Conservation (phyloP, 768 basidiomycete genomes). For the Boletellus ananas region DNA sequence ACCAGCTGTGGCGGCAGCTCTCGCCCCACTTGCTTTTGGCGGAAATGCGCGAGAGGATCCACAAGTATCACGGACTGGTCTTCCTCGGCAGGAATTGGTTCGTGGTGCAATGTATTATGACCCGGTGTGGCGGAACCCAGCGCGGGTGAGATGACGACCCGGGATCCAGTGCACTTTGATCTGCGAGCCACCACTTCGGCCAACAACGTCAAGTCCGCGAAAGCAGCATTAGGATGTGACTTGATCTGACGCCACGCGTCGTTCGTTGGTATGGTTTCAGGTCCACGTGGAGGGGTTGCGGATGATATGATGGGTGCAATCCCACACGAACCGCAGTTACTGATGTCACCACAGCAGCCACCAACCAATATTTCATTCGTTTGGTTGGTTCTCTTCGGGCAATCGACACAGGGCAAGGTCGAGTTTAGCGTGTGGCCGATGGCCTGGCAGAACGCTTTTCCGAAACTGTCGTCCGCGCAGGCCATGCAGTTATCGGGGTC, state of each 20-base stretch:
- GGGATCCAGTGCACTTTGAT: conserved; percentile 72
- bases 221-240: conserved; percentile 83
- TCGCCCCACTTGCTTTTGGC: conserved; percentile 39
- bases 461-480: conserved; percentile 82
- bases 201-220: conserved; percentile 76
- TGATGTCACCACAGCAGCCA: conserved; percentile 38
- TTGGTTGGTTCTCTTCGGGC: conserved; percentile 40
- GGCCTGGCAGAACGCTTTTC: conserved; percentile 82
- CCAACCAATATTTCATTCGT: conserved; percentile 25
- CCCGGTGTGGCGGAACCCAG: conserved; percentile 49
- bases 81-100: conserved; percentile 13
- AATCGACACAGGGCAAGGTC: conserved; percentile 51
- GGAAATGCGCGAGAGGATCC: conserved; percentile 53
- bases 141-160: conserved; percentile 55
- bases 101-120: conserved; percentile 21
- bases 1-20: conserved; percentile 50
- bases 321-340: conserved; percentile 28
- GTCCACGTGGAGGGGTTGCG: conserved; percentile 14
- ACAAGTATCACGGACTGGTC: conserved; percentile 44
- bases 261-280: conserved; percentile 70
- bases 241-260: conserved; percentile 84
- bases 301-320: conserved; percentile 30
- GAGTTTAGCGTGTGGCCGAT: conserved; percentile 59
- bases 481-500: conserved; percentile 84
- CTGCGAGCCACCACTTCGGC: conserved; percentile 87